phyloP scores from a whole-genome alignment of 495 filamentous ascomycete genomes.

The Daldinia childiae region DNA sequence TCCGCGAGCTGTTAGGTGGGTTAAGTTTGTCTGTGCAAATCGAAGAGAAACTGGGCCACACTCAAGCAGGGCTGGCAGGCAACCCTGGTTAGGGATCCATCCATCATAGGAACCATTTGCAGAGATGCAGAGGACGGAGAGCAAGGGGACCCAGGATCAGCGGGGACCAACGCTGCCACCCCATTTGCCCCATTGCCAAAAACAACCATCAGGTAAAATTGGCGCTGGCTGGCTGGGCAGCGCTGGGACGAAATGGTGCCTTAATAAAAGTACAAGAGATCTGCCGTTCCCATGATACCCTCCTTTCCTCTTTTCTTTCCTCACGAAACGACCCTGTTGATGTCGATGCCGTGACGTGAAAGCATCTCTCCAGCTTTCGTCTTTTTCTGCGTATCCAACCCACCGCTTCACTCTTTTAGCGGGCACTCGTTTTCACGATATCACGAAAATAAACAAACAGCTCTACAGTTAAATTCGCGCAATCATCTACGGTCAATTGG shows the following conservation, averaged over 20 bases:
- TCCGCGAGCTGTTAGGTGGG: neutral
- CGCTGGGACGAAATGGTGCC: constrained; percentile 42
- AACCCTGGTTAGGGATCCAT: constrained; percentile 31
- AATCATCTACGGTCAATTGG: constrained; percentile 19
- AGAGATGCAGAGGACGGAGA: constrained; percentile 22
- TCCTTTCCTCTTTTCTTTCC: constrained; percentile 53
- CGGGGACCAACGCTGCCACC: constrained; percentile 34
- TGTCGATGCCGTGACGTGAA: constrained; percentile 61
- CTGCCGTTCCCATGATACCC: constrained; percentile 40
- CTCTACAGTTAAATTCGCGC: constrained; percentile 40
- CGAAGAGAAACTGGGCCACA: constrained; percentile 6
- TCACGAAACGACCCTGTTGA: constrained; percentile 56
- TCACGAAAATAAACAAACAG: constrained; percentile 51
- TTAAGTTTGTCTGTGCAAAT: constrained; percentile 28
- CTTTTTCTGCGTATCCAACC: constrained; percentile 61
- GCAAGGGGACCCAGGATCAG: constrained; percentile 33
- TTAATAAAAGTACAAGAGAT: constrained; percentile 47
- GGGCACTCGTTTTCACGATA: constrained; percentile 77
- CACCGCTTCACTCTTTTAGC: constrained; percentile 98
- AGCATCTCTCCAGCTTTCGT: constrained; percentile 62
- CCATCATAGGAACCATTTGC: constrained; percentile 37
- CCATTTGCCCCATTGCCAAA: constrained; percentile 40
- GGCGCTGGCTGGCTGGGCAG: constrained; percentile 26
- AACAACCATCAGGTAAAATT: constrained; percentile 45
- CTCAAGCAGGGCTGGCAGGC: constrained; percentile 20